A percentile compares a stretch with the other conserved stretches of the same genome.
phyloP scores from a whole-genome alignment of 371 early-diverging fungal species.

The Rhizopus delemar region DNA sequence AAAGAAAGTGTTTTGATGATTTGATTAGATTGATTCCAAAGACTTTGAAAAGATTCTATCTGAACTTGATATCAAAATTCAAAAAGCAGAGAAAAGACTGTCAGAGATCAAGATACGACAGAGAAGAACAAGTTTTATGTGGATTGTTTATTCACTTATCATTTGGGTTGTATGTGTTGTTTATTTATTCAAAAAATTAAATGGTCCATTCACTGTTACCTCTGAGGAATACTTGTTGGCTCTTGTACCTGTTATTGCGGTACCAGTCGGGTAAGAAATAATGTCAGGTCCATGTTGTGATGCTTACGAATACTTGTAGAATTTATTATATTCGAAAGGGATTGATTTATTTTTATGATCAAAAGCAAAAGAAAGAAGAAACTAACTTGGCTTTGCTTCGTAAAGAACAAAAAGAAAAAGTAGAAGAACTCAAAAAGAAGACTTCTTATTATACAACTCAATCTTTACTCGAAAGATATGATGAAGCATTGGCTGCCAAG shows the following conservation, averaged over 20 bases:
- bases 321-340: conserved; percentile 54
- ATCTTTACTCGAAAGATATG: conserved; percentile 88
- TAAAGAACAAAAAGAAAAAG: conserved; percentile 62
- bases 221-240: conserved; percentile 29
- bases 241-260: conserved; percentile 47
- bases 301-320: conserved; percentile 20
- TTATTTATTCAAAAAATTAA: conserved; percentile 35
- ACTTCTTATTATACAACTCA: conserved; percentile 87
- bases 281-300: background rate
- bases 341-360: conserved; percentile 58
- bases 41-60: conserved; percentile 84
- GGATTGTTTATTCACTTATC: conserved; percentile 71
- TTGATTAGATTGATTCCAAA: conserved; percentile 34
- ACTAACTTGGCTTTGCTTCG: conserved; percentile 51
- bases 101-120: conserved; percentile 65
- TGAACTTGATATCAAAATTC: conserved; percentile 74
- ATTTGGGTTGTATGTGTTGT: conserved; percentile 66
- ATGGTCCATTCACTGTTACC: background rate
- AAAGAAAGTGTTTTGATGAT: background rate
- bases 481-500: conserved; percentile 36
- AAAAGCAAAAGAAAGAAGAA: conserved; percentile 65
- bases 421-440: conserved; percentile 91
- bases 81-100: conserved; percentile 67
- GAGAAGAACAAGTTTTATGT: conserved; percentile 64
- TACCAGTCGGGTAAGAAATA: conserved; percentile 21